Conservation (phyloP, 108 stramenopile genomes). For the Craspedostauros australis region DNA sequence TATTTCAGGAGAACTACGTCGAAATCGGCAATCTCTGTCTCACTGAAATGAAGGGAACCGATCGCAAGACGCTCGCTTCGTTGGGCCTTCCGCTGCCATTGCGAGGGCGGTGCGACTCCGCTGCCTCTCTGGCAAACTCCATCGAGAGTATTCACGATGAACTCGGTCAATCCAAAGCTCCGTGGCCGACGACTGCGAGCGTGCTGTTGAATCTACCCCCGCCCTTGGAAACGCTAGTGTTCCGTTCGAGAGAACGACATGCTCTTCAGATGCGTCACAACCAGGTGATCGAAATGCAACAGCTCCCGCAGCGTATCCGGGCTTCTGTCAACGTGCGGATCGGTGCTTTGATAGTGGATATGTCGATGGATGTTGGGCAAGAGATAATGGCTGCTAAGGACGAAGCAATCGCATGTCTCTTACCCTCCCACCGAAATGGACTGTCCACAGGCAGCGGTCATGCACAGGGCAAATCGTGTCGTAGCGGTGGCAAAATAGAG, state of each 20-base stretch:
- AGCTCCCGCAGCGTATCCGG: background rate
- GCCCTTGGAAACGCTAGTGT: slow-evolving; percentile 31
- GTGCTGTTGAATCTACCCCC: slow-evolving; percentile 49
- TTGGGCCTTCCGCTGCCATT: slow-evolving; percentile 19
- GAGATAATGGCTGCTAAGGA: slow-evolving; percentile 6
- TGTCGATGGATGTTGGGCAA: slow-evolving; percentile 15
- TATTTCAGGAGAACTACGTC: slow-evolving; percentile 42
- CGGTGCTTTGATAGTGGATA: slow-evolving; percentile 18
- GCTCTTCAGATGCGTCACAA: slow-evolving; percentile 31
- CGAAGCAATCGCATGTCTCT: background rate
- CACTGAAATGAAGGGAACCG: slow-evolving; percentile 46
- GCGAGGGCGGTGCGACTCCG: slow-evolving; percentile 11
- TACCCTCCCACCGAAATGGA: background rate
- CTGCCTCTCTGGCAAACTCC: background rate
- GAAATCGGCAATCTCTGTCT: slow-evolving; percentile 39
- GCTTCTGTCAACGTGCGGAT: slow-evolving; percentile 15
- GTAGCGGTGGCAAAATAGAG: no score
- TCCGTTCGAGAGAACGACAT: slow-evolving; percentile 22
- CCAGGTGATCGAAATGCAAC: slow-evolving; percentile 15
- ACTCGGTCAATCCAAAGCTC: slow-evolving; percentile 1
- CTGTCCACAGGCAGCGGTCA: no score
- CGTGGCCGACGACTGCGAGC: slow-evolving; percentile 63
- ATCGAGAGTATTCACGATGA: slow-evolving; percentile 8
- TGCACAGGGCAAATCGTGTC: background rate
- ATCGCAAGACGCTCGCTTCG: slow-evolving; percentile 21